phyloP scores from a whole-genome alignment of 768 basidiomycete genomes.

The Piloderma croceum region DNA sequence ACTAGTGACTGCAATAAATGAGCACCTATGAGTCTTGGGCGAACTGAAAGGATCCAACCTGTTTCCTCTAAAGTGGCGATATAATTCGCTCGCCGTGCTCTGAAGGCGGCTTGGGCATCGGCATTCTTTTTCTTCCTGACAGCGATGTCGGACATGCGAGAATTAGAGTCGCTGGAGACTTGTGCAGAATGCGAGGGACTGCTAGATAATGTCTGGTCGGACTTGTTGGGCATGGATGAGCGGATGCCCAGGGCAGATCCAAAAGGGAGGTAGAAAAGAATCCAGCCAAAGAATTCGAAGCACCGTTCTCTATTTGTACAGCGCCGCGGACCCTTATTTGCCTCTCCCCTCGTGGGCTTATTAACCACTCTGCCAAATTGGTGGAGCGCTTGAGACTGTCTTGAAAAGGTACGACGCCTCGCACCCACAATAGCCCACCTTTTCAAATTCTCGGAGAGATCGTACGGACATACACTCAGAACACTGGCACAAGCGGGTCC shows the following conservation, averaged over 20 bases:
- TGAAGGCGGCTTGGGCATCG: slow-evolving; percentile 82
- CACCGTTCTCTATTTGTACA: too few species aligned
- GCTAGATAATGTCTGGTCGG: slow-evolving; percentile 15
- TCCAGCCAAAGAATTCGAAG: too few species aligned
- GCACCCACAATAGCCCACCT: slow-evolving; percentile 35
- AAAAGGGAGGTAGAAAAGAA: slow-evolving; percentile 64
- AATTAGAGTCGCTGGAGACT: slow-evolving; percentile 28
- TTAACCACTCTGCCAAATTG: slow-evolving; percentile 42
- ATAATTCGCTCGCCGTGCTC: slow-evolving; percentile 77
- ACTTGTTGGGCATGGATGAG: slow-evolving; percentile 28
- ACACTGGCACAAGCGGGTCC: too few species aligned
- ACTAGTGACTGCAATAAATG: slow-evolving; percentile 54
- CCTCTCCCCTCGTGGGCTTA: slow-evolving; percentile 39
- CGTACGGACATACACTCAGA: too few species aligned
- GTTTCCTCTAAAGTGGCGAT: slow-evolving; percentile 85
- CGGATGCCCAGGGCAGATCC: slow-evolving; percentile 34
- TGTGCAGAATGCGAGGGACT: slow-evolving; percentile 32
- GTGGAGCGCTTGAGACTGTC: slow-evolving; percentile 49
- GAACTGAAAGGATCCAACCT: slow-evolving; percentile 18
- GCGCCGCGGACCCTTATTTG: too few species aligned
- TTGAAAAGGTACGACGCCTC: slow-evolving; percentile 41
- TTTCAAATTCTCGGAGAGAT: slow-evolving; percentile 45
- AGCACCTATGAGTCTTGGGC: neutral
- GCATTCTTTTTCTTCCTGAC: slow-evolving; percentile 86
- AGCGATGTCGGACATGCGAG: slow-evolving; percentile 59